Evolutionary conservation across 2,329 filamentous ascomycete genomes (phyloP), one percentile per base, ranked within the genome.

Genomic region (Trichoderma citrinoviride): DNA sequence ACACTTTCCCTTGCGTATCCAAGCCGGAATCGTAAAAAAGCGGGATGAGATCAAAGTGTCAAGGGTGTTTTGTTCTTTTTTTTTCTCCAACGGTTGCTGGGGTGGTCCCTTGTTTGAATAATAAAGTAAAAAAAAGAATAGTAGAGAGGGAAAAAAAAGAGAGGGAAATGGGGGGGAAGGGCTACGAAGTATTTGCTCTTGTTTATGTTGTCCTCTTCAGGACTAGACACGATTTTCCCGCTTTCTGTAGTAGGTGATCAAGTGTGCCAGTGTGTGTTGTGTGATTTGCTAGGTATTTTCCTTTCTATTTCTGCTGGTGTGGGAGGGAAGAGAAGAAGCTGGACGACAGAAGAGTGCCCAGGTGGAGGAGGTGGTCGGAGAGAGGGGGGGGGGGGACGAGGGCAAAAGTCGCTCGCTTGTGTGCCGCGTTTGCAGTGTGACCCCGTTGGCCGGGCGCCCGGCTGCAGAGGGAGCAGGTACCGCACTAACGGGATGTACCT

Each of bases 181-280:
- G 33, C 33, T 37, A 14, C 47, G 47, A 47, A 41, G 47, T 61
- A 52, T 65, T 55, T 64, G 65, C 33, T 66, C 65, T 66, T 66
- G 65, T 66, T 66, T 66, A 66, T 66, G 61, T 64, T 64, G 60
- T 64, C 55, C 46, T n/a, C 17, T 57, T 65, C 61, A 37, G 64
- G 64, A 61, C 50, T 63, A 63, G 61, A 12, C 56, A 17, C 56
- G 33, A 50, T 49, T 7, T 15, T 27, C 23, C 44, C 29, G 15
- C 23, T 53, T 19, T 23, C 40, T 65, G 63, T 61, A 55, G 55
- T 58, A 41, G 60, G 33, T n/a, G 58, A 37, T 52, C 27, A 17
- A 12, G 12, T 37, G 2, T 37, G n/a, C n/a, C n/a, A n/a, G n/a
- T n/a, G n/a, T n/a, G n/a, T n/a, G n/a, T n/a, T n/a, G n/a, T n/a